Evolutionary conservation across 2,329 filamentous ascomycete species (phyloP).

Genomic region (Periconia sp.): DNA sequence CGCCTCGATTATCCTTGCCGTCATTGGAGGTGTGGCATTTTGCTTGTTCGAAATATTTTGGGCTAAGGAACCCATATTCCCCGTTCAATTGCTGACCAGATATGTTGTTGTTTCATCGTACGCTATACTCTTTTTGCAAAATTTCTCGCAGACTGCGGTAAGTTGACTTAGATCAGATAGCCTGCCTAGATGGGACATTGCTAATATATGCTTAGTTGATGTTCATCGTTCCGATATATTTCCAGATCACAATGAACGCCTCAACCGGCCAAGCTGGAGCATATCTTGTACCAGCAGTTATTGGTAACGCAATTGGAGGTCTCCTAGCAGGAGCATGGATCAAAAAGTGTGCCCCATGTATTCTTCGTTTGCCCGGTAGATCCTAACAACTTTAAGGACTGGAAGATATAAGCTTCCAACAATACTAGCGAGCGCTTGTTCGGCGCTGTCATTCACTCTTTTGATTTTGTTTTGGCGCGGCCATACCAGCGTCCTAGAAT

Average conservation of each 20-base stretch:
- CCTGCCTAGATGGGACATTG: not conserved
- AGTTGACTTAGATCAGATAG: not conserved
- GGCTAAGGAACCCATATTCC: constrained; percentile 62
- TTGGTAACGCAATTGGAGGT: constrained; percentile 68
- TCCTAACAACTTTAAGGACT: constrained; percentile 1
- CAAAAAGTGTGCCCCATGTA: constrained; percentile 1
- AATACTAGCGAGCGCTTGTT: constrained; percentile 2
- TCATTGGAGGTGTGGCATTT: constrained; percentile 24
- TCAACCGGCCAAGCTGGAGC: constrained; percentile 63
- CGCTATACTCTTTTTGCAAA: not conserved
- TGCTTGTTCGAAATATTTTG: constrained; percentile 44
- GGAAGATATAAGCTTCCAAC: constrained; percentile 16
- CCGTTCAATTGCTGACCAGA: constrained; percentile 58
- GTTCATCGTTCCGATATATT: constrained; percentile 71
- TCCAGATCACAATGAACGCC: constrained; percentile 64
- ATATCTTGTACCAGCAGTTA: constrained; percentile 68
- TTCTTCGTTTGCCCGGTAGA: not conserved
- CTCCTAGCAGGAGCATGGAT: constrained; percentile 2
- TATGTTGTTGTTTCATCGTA: constrained; percentile 57
- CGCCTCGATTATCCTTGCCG: constrained; percentile 30
- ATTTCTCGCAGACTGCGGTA: not conserved
- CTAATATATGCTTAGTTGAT: constrained; percentile 53
- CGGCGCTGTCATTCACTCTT: constrained; percentile 8
- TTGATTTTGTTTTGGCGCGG: constrained; percentile 16
- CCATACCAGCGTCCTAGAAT: constrained; percentile 13